Percentiles rank a stretch among this genome's conserved stretches.
phyloP scores from a whole-genome alignment of 371 early-diverging fungal genomes.

The Lichtheimia corymbifera region DNA sequence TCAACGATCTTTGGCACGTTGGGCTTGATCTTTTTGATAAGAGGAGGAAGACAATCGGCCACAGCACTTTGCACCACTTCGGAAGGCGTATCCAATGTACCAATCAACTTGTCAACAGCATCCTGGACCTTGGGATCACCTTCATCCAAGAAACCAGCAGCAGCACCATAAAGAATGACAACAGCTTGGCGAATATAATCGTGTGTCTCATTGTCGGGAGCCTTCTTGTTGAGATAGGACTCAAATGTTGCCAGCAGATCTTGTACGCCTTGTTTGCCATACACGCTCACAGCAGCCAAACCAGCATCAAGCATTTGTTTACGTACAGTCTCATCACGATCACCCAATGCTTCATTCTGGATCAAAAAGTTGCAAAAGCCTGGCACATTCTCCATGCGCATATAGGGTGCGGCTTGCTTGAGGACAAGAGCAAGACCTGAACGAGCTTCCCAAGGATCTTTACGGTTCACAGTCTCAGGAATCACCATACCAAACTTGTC shows the following conservation, averaged over 20 bases:
- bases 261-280: slow-evolving; percentile 69
- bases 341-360: slow-evolving; percentile 83
- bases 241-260: slow-evolving; percentile 79
- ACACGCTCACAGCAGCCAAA: slow-evolving; percentile 70
- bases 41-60: slow-evolving; percentile 90
- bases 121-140: slow-evolving; percentile 74
- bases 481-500: slow-evolving; percentile 91
- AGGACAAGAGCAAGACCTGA: slow-evolving; percentile 81
- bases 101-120: slow-evolving; percentile 85
- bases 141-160: slow-evolving; percentile 83
- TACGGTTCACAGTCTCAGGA: slow-evolving; percentile 77
- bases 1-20: slow-evolving; percentile 67
- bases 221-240: slow-evolving; percentile 65
- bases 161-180: slow-evolving; percentile 90
- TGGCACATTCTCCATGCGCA: slow-evolving; percentile 55
- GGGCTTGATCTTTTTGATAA: slow-evolving; percentile 73
- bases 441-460: slow-evolving; percentile 84
- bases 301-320: slow-evolving; percentile 88
- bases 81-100: slow-evolving; percentile 90
- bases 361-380: slow-evolving; percentile 81
- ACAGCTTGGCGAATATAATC: slow-evolving; percentile 88
- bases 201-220: slow-evolving; percentile 62
- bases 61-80: slow-evolving; percentile 96
- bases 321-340: slow-evolving; percentile 80
- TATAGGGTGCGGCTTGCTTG: slow-evolving; percentile 66